phyloP scores from a whole-genome alignment of 2,329 filamentous ascomycete genomes.

The Aspergillus sp. region DNA sequence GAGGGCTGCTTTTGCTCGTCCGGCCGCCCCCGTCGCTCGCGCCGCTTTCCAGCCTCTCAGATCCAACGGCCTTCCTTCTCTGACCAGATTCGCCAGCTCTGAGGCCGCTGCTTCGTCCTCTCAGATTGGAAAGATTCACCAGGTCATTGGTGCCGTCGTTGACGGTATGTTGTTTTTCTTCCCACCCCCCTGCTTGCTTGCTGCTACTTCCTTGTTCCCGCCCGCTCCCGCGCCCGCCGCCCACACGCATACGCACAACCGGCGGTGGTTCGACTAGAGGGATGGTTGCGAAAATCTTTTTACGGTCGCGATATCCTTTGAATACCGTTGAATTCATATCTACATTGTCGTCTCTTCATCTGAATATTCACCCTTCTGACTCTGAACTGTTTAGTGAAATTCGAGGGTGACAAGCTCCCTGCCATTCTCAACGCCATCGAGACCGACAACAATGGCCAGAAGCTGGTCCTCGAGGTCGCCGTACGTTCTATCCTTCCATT shows the following conservation, averaged over 20 bases:
- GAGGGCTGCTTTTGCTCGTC: conserved; percentile 51
- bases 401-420: conserved; percentile 86
- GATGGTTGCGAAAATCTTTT: conserved; percentile 36
- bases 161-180: conserved; percentile 61
- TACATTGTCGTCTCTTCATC: no score
- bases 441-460: conserved; percentile 84
- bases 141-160: conserved; percentile 98
- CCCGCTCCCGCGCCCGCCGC: no score
- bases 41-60: conserved; percentile 50
- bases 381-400: conserved; percentile 63
- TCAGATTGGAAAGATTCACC: conserved; percentile 57
- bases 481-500: conserved; percentile 51
- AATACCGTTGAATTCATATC: conserved; percentile 16
- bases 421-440: conserved; percentile 95
- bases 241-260: no score
- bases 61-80: conserved; percentile 50
- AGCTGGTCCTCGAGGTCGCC: conserved; percentile 91
- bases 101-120: conserved; percentile 31
- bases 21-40: conserved; percentile 45
- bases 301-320: conserved; percentile 23
- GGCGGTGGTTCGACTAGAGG: neutral
- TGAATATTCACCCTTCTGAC: no score
- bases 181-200: no score
- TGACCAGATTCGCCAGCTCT: conserved; percentile 56
- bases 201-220: no score